Percentiles rank a stretch among this genome's conserved stretches.
These are phyloP conservation scores for Thielaviopsis punctulata DNA, from an alignment of 2,329 filamentous ascomycete genomes.

Conservation along the genomic window DNA sequence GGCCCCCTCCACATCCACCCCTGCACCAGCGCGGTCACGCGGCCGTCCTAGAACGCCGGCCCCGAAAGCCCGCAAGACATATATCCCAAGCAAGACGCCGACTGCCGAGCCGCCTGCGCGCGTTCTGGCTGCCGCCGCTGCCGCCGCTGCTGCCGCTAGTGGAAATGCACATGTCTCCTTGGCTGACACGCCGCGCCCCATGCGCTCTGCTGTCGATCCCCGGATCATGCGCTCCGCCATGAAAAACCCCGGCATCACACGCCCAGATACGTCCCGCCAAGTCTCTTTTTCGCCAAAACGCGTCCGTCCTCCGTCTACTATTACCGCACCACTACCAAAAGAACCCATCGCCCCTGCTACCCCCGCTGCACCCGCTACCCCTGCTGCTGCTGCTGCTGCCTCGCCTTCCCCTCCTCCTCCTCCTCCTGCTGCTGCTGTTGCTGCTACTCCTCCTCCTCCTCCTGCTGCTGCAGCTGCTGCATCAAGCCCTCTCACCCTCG, in stretches of 20 bases:
- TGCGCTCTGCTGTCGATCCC: background rate
- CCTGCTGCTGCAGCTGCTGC: too few species aligned
- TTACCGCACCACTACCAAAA: too few species aligned
- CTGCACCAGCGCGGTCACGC: background rate
- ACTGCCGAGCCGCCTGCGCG: background rate
- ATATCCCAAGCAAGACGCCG: constrained; percentile 10
- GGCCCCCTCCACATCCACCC: background rate
- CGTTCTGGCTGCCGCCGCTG: constrained; percentile 11
- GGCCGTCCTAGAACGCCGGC: constrained; percentile 10
- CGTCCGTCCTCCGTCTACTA: too few species aligned
- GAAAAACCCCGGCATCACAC: constrained; percentile 5
- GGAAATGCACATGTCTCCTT: too few species aligned
- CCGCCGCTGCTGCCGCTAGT: constrained; percentile 15
- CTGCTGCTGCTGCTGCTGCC: background rate
- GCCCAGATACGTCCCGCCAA: constrained; percentile 9
- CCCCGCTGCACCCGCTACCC: background rate
- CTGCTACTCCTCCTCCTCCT: too few species aligned
- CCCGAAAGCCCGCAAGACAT: constrained; percentile 4
- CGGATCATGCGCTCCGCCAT: background rate
- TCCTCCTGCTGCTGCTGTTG: too few species aligned
- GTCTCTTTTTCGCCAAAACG: constrained; percentile 13
- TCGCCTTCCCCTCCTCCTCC: too few species aligned
- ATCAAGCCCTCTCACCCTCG: constrained; percentile 35
- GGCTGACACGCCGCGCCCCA: background rate
- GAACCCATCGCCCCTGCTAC: too few species aligned